phyloP scores from a whole-genome alignment of 345 rosid species.

The Mallotus nudiflorus region DNA sequence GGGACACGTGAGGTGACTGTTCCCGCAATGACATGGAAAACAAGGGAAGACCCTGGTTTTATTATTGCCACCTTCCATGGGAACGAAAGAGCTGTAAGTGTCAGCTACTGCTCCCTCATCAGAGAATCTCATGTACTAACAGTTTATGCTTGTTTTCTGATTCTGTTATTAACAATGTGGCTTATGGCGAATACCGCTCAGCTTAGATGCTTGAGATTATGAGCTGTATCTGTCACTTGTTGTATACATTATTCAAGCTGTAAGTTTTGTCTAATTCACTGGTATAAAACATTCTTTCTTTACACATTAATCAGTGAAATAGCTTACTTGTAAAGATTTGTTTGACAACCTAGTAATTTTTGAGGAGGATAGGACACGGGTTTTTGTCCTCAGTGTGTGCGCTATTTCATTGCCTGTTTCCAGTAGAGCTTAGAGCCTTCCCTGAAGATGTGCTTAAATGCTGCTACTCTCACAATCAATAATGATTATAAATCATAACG shows the following conservation, averaged over 20 bases:
- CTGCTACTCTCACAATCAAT: background rate
- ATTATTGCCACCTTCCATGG: conserved; percentile 46
- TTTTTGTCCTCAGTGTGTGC: too few species aligned
- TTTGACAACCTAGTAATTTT: background rate
- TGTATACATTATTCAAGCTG: conserved; percentile 21
- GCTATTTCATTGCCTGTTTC: too few species aligned
- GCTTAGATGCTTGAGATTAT: conserved; percentile 20
- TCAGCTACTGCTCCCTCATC: conserved; percentile 54
- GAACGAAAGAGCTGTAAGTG: conserved; percentile 30
- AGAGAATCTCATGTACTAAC: conserved; percentile 48
- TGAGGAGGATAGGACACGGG: background rate
- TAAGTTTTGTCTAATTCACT: background rate
- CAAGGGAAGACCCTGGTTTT: conserved; percentile 59
- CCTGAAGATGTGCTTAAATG: background rate
- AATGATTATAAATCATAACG: background rate
- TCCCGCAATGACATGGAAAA: conserved; percentile 61
- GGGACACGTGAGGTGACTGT: conserved; percentile 61
- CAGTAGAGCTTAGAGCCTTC: background rate
- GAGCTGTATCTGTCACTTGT: conserved; percentile 14
- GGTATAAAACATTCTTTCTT: background rate
- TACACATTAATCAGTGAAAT: background rate
- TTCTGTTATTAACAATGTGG: conserved; percentile 24
- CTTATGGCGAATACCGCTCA: conserved; percentile 26
- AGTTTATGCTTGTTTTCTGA: conserved; percentile 29
- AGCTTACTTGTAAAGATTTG: background rate